Percentiles rank a stretch among this genome's conserved stretches.
These are phyloP conservation scores for Elsinoe necatrix DNA, from an alignment of 2,329 filamentous ascomycete genomes.

Conservation along the genomic window DNA sequence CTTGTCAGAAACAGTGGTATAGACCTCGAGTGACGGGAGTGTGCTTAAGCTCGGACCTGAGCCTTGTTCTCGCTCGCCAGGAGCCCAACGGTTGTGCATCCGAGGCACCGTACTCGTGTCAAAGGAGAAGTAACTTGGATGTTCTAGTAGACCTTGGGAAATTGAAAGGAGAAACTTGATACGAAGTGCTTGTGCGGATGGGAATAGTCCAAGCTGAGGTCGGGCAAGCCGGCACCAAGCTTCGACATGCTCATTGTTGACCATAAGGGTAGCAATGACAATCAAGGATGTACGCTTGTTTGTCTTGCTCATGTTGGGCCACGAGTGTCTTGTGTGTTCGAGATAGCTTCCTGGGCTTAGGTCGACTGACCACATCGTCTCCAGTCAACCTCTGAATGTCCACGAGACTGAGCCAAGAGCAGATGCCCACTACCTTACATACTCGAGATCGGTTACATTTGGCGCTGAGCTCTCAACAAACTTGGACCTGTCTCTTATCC, in stretches of 20 bases:
- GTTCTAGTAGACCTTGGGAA: background rate
- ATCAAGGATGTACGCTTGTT: too few relatives aligned
- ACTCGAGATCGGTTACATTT: background rate
- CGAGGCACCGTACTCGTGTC: background rate
- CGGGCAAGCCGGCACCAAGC: too few relatives aligned
- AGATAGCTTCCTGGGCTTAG: too few relatives aligned
- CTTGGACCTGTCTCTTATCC: background rate
- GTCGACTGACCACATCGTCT: too few relatives aligned
- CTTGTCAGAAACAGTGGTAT: background rate
- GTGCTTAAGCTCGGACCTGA: background rate
- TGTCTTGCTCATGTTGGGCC: too few relatives aligned
- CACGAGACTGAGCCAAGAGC: background rate
- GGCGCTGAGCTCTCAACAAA: background rate
- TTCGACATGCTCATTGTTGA: too few relatives aligned
- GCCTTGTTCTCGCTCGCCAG: constrained; percentile 8
- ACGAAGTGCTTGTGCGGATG: background rate
- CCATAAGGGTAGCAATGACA: too few relatives aligned
- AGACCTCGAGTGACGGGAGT: background rate
- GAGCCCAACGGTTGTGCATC: constrained; percentile 13
- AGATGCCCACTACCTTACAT: background rate
- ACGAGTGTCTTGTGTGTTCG: too few relatives aligned
- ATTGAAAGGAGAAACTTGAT: constrained; percentile 9
- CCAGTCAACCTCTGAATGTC: too few relatives aligned
- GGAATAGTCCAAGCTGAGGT: background rate
- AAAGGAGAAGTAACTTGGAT: background rate